Conservation (phyloP, 1,284 basidiomycete genomes). For the Apiotrichum laibachii region DNA sequence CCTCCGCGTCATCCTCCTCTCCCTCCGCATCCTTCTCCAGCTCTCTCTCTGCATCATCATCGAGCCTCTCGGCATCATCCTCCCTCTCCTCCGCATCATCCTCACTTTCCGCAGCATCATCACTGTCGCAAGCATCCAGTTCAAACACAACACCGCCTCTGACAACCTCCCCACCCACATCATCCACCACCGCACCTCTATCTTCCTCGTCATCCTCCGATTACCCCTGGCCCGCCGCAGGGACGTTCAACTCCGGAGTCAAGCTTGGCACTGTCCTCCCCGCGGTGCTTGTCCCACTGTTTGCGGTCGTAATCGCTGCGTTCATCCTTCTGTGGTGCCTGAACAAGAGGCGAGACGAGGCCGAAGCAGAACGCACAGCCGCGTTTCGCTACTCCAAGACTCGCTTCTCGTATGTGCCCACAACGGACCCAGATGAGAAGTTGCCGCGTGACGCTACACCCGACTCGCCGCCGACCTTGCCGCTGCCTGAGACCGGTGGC, state of each 20-base stretch:
- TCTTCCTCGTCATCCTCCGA: not conserved
- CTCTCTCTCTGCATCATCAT: not conserved
- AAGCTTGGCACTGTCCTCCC: conserved; percentile 3
- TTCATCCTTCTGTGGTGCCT: not conserved
- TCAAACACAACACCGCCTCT: not conserved
- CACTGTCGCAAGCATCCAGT: not conserved
- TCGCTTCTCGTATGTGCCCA: not conserved
- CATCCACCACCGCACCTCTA: too few species aligned
- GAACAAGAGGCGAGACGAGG: not conserved
- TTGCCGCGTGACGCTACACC: not conserved
- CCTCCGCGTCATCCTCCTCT: conserved; percentile 4
- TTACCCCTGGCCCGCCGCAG: not conserved
- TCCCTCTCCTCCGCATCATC: not conserved
- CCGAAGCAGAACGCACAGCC: not conserved
- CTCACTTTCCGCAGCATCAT: not conserved
- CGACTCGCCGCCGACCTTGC: not conserved
- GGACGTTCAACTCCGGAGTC: not conserved
- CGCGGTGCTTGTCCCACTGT: conserved; percentile 3
- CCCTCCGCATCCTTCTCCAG: conserved; percentile 7
- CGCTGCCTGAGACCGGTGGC: too few species aligned
- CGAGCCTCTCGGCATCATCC: not conserved
- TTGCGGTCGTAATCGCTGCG: not conserved
- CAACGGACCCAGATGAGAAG: not conserved
- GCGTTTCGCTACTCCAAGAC: not conserved
- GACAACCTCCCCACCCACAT: too few species aligned